Percentiles rank a stretch among this genome's conserved stretches.
These are phyloP conservation scores for Sechiopsis laciniata DNA, from an alignment of 306 rosid genomes.

Conservation along the genomic window DNA sequence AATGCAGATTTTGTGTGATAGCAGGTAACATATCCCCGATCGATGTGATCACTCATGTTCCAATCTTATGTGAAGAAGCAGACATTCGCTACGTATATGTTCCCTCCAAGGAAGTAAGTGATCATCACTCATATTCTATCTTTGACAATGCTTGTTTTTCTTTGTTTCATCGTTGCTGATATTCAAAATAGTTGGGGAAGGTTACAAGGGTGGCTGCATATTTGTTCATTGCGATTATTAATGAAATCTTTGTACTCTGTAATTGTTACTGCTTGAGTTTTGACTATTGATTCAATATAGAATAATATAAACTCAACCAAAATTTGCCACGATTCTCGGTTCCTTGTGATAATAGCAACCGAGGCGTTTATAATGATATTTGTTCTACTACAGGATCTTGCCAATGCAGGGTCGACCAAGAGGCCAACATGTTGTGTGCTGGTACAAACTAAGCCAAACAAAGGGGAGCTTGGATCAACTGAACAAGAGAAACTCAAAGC, in stretches of 20 bases:
- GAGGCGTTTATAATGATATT: too few relatives aligned
- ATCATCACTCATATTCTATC: neutral
- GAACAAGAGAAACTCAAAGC: constrained; percentile 70
- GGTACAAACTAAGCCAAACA: constrained; percentile 69
- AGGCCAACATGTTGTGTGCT: constrained; percentile 95
- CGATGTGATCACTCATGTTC: constrained; percentile 91
- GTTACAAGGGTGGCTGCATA: neutral
- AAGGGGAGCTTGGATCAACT: constrained; percentile 61
- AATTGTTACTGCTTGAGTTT: neutral
- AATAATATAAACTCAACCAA: too few relatives aligned
- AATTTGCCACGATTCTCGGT: neutral
- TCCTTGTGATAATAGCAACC: neutral
- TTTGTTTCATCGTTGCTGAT: neutral
- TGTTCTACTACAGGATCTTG: constrained; percentile 61
- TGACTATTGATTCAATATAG: too few relatives aligned
- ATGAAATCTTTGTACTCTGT: neutral
- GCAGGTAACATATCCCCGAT: constrained; percentile 95
- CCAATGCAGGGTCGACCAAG: constrained; percentile 89
- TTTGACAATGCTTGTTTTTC: neutral
- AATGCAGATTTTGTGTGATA: constrained; percentile 73
- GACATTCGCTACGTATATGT: constrained; percentile 78
- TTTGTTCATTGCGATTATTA: neutral
- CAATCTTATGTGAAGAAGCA: constrained; percentile 78
- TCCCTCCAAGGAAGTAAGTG: constrained; percentile 77
- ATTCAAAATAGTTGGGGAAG: neutral